Base-by-base conservation (phyloP, 495 filamentous ascomycete species). In the Patellaria atrata region DNA sequence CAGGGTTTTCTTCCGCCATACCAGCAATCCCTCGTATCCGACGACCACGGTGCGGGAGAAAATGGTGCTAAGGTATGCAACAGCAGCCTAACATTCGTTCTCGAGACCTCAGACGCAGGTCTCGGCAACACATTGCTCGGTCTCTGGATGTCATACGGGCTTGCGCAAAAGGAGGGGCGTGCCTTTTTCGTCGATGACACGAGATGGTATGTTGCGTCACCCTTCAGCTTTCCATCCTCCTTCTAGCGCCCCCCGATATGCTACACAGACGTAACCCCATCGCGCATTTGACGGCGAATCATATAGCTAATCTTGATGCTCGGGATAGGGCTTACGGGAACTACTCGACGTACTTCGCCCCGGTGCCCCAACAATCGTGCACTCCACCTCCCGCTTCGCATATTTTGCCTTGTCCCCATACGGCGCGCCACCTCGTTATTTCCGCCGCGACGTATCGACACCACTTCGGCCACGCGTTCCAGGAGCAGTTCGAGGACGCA, bases 121-220 rank as follows among this genome's bases (percentile, higher is more conserved):
- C 52, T 86, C 3, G 80, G 79, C 5, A 71, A 65, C 22, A 67
- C 75, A 1, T 48, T 86, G 38, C 63, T 86, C 62, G 65, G 74
- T 51, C 43, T 85, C 22, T 86, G 79, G 77, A 74, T 70, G 41
- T 72, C 79, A 15, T 85, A 82, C 41, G 80, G 78, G 8, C 55
- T 85, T 22, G 79, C 80, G 4, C 57, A 71, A 45, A 64, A 69
- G 32, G 78, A 86, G 50, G 67, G 62, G 7, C 55, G 80, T 14
- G 64, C 68, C 1, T 86, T 85, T 47, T 82, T 83, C 54, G 56
- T 85, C 42, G 75, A 85, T 44, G 79, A 83, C 49, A 69, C 71
- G 4, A 62, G 71, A 38, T 86, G 80, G 80, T 63, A 55, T 23
- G 32, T 29, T 28, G 3, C 14, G 8, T 2, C 31, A 17, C 17